These are phyloP conservation scores for Mallotus repandus DNA, from an alignment of 441 rosid genomes.

Conservation along the genomic window DNA sequence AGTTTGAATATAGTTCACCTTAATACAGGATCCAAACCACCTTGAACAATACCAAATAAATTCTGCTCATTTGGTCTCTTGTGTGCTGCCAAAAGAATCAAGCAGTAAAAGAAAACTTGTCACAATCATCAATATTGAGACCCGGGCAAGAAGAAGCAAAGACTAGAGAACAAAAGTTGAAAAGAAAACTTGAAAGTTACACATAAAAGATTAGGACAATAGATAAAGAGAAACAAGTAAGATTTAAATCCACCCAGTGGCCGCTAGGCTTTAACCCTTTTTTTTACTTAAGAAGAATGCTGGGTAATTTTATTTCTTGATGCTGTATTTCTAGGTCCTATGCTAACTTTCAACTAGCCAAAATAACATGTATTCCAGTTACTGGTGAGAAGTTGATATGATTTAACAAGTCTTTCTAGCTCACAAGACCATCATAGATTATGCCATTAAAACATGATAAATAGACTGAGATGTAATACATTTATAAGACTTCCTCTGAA, in stretches of 20 bases:
- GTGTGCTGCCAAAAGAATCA: constrained; percentile 49
- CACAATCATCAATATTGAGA: constrained; percentile 4
- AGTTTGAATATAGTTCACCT: constrained; percentile 40
- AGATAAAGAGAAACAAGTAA: not conserved
- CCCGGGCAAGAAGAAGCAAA: not conserved
- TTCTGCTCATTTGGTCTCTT: constrained; percentile 66
- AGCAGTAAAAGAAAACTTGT: not conserved
- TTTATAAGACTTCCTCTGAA: constrained; percentile 3
- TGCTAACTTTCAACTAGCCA: not conserved
- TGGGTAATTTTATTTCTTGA: not conserved
- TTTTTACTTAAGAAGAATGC: not conserved
- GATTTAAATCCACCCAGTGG: not conserved
- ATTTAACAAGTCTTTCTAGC: constrained; percentile 2
- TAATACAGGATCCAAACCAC: constrained; percentile 67
- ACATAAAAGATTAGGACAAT: not conserved
- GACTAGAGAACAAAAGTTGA: constrained; percentile 1
- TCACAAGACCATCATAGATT: not conserved
- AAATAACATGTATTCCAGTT: not conserved
- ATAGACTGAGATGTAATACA: not conserved
- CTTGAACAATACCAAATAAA: constrained; percentile 77
- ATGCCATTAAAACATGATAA: constrained; percentile 14
- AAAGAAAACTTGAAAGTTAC: not conserved
- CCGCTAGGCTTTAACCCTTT: not conserved
- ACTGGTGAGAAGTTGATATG: not conserved
- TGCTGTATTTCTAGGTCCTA: not conserved